Evolutionary conservation across 305 asterid genomes (phyloP).

Genomic region (Solanum hybrid): DNA sequence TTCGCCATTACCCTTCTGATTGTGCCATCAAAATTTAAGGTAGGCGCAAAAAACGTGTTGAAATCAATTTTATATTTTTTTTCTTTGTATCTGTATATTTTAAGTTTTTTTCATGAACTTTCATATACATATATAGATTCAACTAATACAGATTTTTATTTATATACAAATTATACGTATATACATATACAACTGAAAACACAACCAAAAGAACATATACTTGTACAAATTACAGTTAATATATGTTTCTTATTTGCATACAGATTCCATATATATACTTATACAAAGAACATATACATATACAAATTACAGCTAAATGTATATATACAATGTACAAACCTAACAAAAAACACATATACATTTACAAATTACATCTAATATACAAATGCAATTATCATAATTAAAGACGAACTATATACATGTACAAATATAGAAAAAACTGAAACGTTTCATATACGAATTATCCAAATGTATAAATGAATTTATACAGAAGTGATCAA

Average conservation of each 20-base stretch:
- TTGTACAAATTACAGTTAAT: neutral
- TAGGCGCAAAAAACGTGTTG: neutral
- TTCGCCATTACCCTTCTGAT: neutral
- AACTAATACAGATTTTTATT: no score
- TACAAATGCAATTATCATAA: neutral
- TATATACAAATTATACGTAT: no score
- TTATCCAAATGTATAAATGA: no score
- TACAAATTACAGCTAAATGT: neutral
- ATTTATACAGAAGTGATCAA: neutral
- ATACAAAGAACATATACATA: no score
- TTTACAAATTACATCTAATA: neutral
- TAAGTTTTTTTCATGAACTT: neutral
- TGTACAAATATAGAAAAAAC: neutral
- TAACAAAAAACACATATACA: no score
- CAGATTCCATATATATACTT: neutral
- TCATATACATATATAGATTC: neutral
- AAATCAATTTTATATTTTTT: neutral
- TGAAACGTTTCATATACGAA: no score
- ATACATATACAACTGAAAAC: neutral
- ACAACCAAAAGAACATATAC: neutral
- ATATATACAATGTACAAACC: no score
- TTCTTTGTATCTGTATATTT: no score
- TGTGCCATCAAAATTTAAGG: no score
- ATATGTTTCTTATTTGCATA: no score
- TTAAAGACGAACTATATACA: neutral